Evolutionary conservation across 1,139 yeast species (phyloP).

Genomic region (Arxiozyma slooffiae): DNA sequence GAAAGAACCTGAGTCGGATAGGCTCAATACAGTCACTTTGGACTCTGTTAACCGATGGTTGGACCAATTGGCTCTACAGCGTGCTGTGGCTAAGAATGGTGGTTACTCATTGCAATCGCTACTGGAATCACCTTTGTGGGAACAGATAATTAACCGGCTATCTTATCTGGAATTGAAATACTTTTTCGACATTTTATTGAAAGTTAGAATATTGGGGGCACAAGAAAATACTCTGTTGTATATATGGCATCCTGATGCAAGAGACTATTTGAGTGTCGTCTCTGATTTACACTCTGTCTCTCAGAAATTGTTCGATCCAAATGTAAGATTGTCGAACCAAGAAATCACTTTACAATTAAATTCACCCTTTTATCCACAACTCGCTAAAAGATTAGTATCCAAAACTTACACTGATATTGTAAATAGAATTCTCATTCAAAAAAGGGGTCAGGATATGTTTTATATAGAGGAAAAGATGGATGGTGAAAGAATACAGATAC

Average conservation of each 20-base stretch:
- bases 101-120: slow-evolving; percentile 19
- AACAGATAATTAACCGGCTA: slow-evolving; percentile 45
- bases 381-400: slow-evolving; percentile 44
- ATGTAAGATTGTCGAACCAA: slow-evolving; percentile 34
- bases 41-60: slow-evolving; percentile 48
- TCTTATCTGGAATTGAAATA: slow-evolving; percentile 59
- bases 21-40: slow-evolving; percentile 37
- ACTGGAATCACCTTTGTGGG: slow-evolving; percentile 34
- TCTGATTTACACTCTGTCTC: slow-evolving; percentile 55
- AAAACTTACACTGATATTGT: slow-evolving; percentile 43
- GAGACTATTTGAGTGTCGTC: slow-evolving; percentile 54
- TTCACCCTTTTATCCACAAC: slow-evolving; percentile 61
- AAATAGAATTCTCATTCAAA: slow-evolving; percentile 31
- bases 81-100: slow-evolving; percentile 24
- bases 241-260: slow-evolving; percentile 80
- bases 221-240: slow-evolving; percentile 52
- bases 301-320: slow-evolving; percentile 46
- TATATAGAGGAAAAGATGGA: slow-evolving; percentile 86
- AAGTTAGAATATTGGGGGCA: slow-evolving; percentile 43
- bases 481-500: slow-evolving; percentile 81
- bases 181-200: slow-evolving; percentile 58
- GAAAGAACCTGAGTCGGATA: slow-evolving; percentile 29
- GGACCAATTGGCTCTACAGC: slow-evolving; percentile 39
- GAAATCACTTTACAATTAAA: slow-evolving; percentile 42
- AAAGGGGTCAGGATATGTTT: slow-evolving; percentile 36